Evolutionary conservation across 2,329 filamentous ascomycete species (phyloP).

Genomic region (Ascochyta koolunga): DNA sequence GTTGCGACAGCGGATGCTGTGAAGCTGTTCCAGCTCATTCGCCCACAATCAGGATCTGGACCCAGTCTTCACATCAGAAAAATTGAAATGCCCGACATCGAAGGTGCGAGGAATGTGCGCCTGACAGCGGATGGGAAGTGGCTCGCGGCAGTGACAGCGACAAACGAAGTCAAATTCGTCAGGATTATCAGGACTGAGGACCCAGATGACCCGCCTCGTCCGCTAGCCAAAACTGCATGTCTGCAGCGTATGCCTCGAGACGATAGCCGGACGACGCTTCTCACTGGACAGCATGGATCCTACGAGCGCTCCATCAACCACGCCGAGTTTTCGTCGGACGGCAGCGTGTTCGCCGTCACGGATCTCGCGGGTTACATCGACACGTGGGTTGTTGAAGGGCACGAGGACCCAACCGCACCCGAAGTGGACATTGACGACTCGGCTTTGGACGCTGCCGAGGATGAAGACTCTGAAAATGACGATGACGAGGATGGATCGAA

Average conservation of each 20-base stretch:
- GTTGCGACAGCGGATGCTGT: constrained; percentile 75
- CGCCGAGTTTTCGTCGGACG: constrained; percentile 78
- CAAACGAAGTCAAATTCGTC: constrained; percentile 55
- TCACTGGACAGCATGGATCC: constrained; percentile 70
- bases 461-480: constrained; percentile 49
- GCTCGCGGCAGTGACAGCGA: constrained; percentile 62
- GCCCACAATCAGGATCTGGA: constrained; percentile 57
- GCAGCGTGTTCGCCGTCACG: constrained; percentile 75
- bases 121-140: constrained; percentile 74
- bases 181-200: constrained; percentile 54
- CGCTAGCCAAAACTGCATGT: constrained; percentile 47
- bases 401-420: constrained; percentile 56
- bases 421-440: constrained; percentile 48
- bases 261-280: constrained; percentile 37
- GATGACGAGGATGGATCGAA: constrained; percentile 58
- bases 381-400: constrained; percentile 75
- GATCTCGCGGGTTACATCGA: constrained; percentile 88
- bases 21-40: constrained; percentile 75
- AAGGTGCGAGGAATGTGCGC: constrained; percentile 73
- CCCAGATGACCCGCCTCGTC: constrained; percentile 43
- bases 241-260: constrained; percentile 48
- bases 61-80: constrained; percentile 74
- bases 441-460: constrained; percentile 28
- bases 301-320: constrained; percentile 81
- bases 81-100: constrained; percentile 65